Base-by-base conservation (phyloP, 306 rosid species). In the Bauhinia variegata region DNA sequence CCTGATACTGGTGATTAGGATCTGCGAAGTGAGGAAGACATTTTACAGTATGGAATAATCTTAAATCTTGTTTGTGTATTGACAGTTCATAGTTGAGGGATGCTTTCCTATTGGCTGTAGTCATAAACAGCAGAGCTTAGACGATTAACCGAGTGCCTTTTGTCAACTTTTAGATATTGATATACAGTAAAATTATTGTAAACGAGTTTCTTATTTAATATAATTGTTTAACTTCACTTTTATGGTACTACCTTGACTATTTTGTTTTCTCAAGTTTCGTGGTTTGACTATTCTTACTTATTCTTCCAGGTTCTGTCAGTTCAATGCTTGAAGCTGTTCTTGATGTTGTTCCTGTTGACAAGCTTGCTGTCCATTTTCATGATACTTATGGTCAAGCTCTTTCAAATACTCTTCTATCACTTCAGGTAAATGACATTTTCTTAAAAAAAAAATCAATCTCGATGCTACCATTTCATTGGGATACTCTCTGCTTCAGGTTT, bases 381-480 rank as follows among this genome's bases (percentile, higher is more conserved):
- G 98, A 92, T 73, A 92, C 96, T 34, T 92, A 92, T n/a, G 98
- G 98, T 41, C 98, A 92, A 79, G 98, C 98, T 16, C 89, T 92
- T 71, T 81, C 96, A 71, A 92, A 89, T 78, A 89, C 75, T 67
- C 80, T 89, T 38, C 75, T 62, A 53, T 92, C 96, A 32, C 88
- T 92, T 60, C 98, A 92, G 96, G 96, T 89, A 68, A 77, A 43
- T 72, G 30, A 23, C 10, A 49, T 34, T 34, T 37, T 42, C 14
- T 23, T 2, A 23, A 23, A 23, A 23, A 23, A 23, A 23, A 23
- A 23, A 23, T 23, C 8, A 5, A 30, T 14, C 19, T 16, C 11
- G 41, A 51, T 67, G 75, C 16, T 68, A 54, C 32, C 41, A 54
- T 61, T 17, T 36, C 37, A 60, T 57, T 54, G 19, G 42, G 8